Evolutionary conservation across 1,139 yeast genomes (phyloP), one percentile per base, ranked within the genome.

Genomic region (Groenewaldozyma auringiensis): DNA sequence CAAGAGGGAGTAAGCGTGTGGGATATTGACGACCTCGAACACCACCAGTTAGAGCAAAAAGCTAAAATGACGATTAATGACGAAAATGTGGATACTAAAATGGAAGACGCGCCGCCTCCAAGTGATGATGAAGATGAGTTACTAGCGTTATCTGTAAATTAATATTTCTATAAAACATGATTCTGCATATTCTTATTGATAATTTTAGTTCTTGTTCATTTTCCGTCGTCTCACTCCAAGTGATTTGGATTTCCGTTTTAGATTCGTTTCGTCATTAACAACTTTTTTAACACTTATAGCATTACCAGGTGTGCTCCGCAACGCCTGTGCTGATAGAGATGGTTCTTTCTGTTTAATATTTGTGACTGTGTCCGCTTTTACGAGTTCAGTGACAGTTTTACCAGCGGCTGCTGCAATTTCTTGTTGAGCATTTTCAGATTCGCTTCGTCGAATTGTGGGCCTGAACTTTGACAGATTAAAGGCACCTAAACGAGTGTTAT

Each of bases 1-100:
- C 95, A 86, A 62, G 95, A 88, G 57, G 97, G 97, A 40, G 83
- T 89, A 2, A 83, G 95, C 14, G 95, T 94, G 17, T 92, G 98
- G 98, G 83, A 81, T 51, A 53, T 80, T 27, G 80, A 79, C 31
- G 94, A 88, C 58, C 68, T 89, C 47, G 69, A 44, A 21, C 16
- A 20, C 9, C 39, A 40, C 16, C 43, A 44, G 21, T 33, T 21
- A 21, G 41, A 16, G 21, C 33, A 4, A 17, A n/a, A 21, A 27
- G 6, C 22, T 9, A 17, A 14, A 4, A 9, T 9, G 6, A 17
- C 36, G 17, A 8, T 11, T 11, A 11, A 35, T 35, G 38, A 13
- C 8, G 25, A 17, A 9, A 11, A 4, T 4, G n/a, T 9, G 9
- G 38, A 35, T 20, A 20, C 14, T 4, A 35, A 18, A 35, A 18